phyloP scores from a whole-genome alignment of 179 eudicot species.

The Sideroxylon spinosum region DNA sequence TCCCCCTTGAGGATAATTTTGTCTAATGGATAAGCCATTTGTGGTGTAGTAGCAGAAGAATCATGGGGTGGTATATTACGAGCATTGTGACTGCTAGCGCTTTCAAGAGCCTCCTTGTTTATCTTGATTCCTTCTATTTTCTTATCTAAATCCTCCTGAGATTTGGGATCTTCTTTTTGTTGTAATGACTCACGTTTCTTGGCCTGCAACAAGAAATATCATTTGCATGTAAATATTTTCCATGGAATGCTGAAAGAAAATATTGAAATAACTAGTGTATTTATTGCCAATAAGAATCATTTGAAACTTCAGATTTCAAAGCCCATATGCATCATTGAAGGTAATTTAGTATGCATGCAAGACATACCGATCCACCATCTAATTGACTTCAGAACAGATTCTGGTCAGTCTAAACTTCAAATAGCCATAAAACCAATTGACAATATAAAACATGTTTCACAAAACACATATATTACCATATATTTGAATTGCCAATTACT shows the following conservation, averaged over 20 bases:
- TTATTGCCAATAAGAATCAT: neutral
- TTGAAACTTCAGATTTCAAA: neutral
- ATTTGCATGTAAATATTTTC: neutral
- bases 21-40: conserved; percentile 77
- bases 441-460: neutral
- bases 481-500: neutral
- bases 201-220: conserved; percentile 35
- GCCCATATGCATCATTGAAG: neutral
- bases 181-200: conserved; percentile 30
- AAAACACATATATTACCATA: neutral
- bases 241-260: neutral
- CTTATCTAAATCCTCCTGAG: conserved; percentile 31
- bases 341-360: neutral
- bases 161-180: conserved; percentile 30
- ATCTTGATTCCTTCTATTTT: conserved; percentile 36
- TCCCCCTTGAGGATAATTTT: conserved; percentile 78
- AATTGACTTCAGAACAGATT: neutral
- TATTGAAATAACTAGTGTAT: neutral
- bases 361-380: neutral
- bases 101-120: conserved; percentile 56
- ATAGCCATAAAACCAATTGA: neutral
- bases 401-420: conserved; percentile 1
- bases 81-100: conserved; percentile 26
- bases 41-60: conserved; percentile 59
- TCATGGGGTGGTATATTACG: conserved; percentile 73